Evolutionary conservation across 192 early-diverging fungal genomes (phyloP).

Genomic region (Backusella tuberculispora): DNA sequence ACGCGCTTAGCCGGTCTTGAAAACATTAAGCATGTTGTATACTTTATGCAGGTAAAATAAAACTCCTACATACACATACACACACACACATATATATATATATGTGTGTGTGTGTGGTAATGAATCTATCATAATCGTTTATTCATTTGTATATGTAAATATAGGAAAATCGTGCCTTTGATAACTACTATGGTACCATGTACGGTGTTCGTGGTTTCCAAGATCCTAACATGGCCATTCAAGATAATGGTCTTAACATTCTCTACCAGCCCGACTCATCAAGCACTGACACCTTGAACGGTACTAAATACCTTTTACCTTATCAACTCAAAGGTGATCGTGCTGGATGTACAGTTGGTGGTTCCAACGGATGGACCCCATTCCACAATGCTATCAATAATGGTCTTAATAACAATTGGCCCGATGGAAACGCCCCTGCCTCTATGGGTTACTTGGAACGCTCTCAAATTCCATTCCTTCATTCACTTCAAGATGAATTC

Average conservation of each 20-base stretch:
- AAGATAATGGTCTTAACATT: slow-evolving; percentile 27
- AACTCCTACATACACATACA: not conserved
- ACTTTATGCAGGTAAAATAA: slow-evolving; percentile 30
- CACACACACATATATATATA: not conserved
- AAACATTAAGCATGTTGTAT: slow-evolving; percentile 36
- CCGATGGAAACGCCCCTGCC: slow-evolving; percentile 22
- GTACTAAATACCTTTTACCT: slow-evolving; percentile 29
- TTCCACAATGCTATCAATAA: slow-evolving; percentile 31
- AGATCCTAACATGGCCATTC: slow-evolving; percentile 28
- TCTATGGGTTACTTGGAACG: slow-evolving; percentile 33
- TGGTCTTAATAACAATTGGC: slow-evolving; percentile 38
- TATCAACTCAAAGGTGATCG: slow-evolving; percentile 28
- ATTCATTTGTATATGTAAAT: not conserved
- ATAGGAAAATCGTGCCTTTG: slow-evolving; percentile 34
- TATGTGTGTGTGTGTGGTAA: no score
- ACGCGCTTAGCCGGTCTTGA: slow-evolving; percentile 23
- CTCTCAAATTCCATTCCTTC: slow-evolving; percentile 27
- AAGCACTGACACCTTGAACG: slow-evolving; percentile 28
- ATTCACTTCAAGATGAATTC: slow-evolving; percentile 29
- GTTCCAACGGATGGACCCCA: slow-evolving; percentile 29
- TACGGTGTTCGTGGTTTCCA: slow-evolving; percentile 27
- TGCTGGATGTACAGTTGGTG: slow-evolving; percentile 37
- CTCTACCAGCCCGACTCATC: slow-evolving; percentile 31
- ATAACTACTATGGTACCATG: slow-evolving; percentile 34
- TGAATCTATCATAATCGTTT: not conserved